phyloP scores from a whole-genome alignment of 2,329 filamentous ascomycete species.

The Tolypocladium paradoxum region DNA sequence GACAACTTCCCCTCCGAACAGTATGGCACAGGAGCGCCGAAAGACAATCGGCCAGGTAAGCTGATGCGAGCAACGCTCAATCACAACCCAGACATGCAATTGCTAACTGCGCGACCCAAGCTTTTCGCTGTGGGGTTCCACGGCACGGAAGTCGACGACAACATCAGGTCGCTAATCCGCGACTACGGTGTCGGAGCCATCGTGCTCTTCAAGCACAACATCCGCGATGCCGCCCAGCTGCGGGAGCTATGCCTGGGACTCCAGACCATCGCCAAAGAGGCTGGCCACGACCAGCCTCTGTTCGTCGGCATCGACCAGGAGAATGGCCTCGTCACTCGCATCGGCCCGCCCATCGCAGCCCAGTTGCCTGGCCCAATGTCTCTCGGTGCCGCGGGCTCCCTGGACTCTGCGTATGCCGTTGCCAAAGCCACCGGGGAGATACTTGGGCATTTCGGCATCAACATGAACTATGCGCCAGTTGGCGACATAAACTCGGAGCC shows the following conservation, averaged over 20 bases:
- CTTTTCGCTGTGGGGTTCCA: constrained; percentile 17
- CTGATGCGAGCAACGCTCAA: background rate
- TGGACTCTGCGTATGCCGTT: constrained; percentile 7
- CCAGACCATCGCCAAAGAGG: constrained; percentile 11
- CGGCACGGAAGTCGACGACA: constrained; percentile 8
- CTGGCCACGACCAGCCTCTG: constrained; percentile 13
- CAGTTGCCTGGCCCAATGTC: constrained; percentile 15
- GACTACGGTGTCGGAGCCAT: constrained; percentile 15
- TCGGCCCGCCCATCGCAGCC: constrained; percentile 12
- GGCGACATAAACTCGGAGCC: constrained; percentile 16
- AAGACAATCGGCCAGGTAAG: constrained; percentile 2
- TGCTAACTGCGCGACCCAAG: constrained; percentile 2
- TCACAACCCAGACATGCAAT: background rate
- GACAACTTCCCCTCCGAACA: background rate
- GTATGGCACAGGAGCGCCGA: background rate
- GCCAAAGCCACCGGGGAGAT: constrained; percentile 11
- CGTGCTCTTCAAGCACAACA: constrained; percentile 16
- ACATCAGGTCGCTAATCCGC: constrained; percentile 13
- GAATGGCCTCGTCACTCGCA: constrained; percentile 15
- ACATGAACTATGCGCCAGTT: constrained; percentile 17
- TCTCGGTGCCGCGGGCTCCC: constrained; percentile 10
- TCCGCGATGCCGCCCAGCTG: constrained; percentile 10
- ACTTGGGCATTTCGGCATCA: constrained; percentile 15
- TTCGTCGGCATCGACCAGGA: constrained; percentile 17
- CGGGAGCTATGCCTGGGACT: constrained; percentile 11